phyloP scores from a whole-genome alignment of 2,329 filamentous ascomycete species.

The Tothia fuscella region DNA sequence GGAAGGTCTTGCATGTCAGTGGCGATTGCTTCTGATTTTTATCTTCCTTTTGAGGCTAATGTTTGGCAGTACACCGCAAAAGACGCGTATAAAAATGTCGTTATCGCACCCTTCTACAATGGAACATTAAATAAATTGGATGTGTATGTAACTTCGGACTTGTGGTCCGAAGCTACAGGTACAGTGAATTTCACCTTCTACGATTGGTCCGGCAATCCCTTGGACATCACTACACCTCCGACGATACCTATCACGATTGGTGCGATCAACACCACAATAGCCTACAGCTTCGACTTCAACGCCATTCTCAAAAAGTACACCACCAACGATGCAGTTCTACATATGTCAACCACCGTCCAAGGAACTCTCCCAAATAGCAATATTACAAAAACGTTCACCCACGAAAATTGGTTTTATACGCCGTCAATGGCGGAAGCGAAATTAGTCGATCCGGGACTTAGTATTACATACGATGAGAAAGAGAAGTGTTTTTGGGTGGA shows the following conservation, averaged over 20 bases:
- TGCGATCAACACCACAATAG: conserved; percentile 38
- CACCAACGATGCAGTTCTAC: conserved; percentile 28
- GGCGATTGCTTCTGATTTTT: no score
- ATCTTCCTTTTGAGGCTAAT: no score
- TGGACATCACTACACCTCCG: conserved; percentile 28
- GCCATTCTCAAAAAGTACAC: conserved; percentile 23
- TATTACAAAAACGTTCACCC: conserved; percentile 30
- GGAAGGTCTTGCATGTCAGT: conserved; percentile 52
- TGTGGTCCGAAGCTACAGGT: conserved; percentile 40
- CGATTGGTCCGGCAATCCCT: conserved; percentile 34
- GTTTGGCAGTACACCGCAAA: conserved; percentile 45
- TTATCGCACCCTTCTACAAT: conserved; percentile 47
- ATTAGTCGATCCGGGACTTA: conserved; percentile 38
- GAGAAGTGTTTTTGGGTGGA: conserved; percentile 31
- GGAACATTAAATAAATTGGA: conserved; percentile 36
- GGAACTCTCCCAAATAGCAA: conserved; percentile 37
- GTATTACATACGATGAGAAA: conserved; percentile 24
- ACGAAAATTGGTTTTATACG: conserved; percentile 40
- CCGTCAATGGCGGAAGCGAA: conserved; percentile 33
- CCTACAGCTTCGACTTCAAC: conserved; percentile 14
- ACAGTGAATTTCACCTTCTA: conserved; percentile 40
- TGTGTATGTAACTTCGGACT: conserved; percentile 45
- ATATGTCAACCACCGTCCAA: conserved; percentile 32
- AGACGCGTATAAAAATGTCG: conserved; percentile 46
- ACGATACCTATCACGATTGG: conserved; percentile 33